Percentiles rank a stretch among this genome's conserved stretches.
Conservation (phyloP, 2,329 filamentous ascomycete species). For the Exophiala aquamarina region DNA sequence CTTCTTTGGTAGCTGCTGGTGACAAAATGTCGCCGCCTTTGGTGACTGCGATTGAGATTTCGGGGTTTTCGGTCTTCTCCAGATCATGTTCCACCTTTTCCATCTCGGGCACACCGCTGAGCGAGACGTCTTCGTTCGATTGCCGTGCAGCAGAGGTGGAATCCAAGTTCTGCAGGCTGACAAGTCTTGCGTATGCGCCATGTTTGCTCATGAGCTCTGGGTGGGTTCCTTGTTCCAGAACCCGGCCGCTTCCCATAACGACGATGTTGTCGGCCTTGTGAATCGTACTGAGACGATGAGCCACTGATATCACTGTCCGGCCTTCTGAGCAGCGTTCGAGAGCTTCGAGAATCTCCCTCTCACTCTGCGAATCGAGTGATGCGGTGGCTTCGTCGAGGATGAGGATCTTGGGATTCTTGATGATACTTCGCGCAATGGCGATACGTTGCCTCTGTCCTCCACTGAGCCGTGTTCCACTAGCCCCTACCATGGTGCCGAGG, state of each 20-base stretch:
- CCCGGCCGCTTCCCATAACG: slow-evolving; percentile 34
- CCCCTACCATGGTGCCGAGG: slow-evolving; percentile 53
- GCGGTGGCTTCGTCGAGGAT: slow-evolving; percentile 40
- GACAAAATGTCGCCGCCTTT: too few relatives aligned
- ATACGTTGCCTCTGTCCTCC: slow-evolving; percentile 92
- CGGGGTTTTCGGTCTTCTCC: too few relatives aligned
- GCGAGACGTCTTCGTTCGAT: neutral
- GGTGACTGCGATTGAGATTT: too few relatives aligned
- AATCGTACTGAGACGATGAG: slow-evolving; percentile 32
- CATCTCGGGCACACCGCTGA: too few relatives aligned
- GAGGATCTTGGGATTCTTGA: slow-evolving; percentile 79
- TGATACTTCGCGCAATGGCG: slow-evolving; percentile 79
- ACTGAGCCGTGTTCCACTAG: slow-evolving; percentile 78
- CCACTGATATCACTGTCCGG: slow-evolving; percentile 29
- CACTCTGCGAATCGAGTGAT: slow-evolving; percentile 37
- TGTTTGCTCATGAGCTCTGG: slow-evolving; percentile 34
- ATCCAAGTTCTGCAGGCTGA: slow-evolving; percentile 43
- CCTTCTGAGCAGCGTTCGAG: slow-evolving; percentile 30
- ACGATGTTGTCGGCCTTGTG: slow-evolving; percentile 39
- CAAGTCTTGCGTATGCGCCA: slow-evolving; percentile 51
- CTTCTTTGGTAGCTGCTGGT: too few relatives aligned
- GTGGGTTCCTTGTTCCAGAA: slow-evolving; percentile 36
- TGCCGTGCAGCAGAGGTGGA: too few relatives aligned
- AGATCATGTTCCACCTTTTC: too few relatives aligned
- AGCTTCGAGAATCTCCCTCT: slow-evolving; percentile 37